A percentile compares a stretch with the other conserved stretches of the same genome.
phyloP scores from a whole-genome alignment of 371 early-diverging fungal genomes.

The Parasitella parasitica region DNA sequence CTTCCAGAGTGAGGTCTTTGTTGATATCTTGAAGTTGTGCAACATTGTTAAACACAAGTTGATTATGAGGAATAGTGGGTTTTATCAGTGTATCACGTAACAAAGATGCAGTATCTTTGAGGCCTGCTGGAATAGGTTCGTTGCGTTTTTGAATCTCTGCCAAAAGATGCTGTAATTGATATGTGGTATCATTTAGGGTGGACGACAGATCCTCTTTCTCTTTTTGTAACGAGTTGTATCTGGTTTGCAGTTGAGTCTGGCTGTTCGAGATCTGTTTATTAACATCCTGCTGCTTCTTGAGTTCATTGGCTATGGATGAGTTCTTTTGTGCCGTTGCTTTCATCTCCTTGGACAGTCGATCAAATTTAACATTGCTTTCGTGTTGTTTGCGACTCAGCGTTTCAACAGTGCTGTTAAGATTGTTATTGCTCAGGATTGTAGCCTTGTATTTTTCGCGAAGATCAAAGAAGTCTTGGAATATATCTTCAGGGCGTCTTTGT shows the following conservation, averaged over 20 bases:
- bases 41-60: constrained; percentile 16
- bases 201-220: constrained; percentile 2
- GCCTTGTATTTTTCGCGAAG: neutral
- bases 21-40: constrained; percentile 13
- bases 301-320: neutral
- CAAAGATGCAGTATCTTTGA: neutral
- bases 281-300: neutral
- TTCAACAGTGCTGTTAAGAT: neutral
- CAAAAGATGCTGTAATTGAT: constrained; percentile 18
- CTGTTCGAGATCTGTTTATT: neutral
- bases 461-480: constrained; percentile 13
- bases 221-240: neutral
- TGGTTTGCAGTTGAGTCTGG: neutral
- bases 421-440: neutral
- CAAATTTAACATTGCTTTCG: neutral
- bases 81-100: neutral
- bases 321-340: neutral
- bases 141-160: constrained; percentile 9
- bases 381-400: neutral
- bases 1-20: neutral
- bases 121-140: constrained; percentile 6
- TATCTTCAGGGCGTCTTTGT: constrained; percentile 9
- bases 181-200: constrained; percentile 17
- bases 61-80: neutral
- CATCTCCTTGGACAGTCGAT: neutral